These are phyloP conservation scores for Suillus tomentosus DNA, from an alignment of 768 basidiomycete genomes.

Conservation along the genomic window DNA sequence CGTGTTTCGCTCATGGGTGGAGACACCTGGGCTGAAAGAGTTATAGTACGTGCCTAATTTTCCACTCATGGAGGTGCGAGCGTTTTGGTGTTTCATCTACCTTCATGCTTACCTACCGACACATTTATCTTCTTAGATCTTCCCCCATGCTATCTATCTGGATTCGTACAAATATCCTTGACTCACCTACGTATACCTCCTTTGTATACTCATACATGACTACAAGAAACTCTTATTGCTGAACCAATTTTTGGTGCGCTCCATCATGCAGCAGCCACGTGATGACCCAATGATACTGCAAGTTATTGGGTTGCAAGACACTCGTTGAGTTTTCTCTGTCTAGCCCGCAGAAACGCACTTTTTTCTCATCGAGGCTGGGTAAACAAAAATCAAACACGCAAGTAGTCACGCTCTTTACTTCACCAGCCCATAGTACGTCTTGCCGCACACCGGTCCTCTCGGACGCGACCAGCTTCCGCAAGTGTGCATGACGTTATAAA, in stretches of 20 bases:
- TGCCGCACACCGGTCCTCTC: background rate
- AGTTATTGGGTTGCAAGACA: background rate
- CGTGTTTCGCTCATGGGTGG: slow-evolving; percentile 31
- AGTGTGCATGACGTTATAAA: slow-evolving; percentile 52
- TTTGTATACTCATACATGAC: slow-evolving; percentile 20
- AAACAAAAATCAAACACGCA: slow-evolving; percentile 4
- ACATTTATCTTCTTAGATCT: background rate
- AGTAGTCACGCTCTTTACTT: background rate
- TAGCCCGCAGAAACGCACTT: background rate
- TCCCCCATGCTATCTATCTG: background rate
- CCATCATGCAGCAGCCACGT: background rate
- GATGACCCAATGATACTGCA: background rate
- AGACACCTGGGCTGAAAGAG: slow-evolving; percentile 31
- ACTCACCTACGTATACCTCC: slow-evolving; percentile 19
- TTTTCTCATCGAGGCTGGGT: background rate
- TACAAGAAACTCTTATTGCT: background rate
- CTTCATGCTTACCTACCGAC: background rate
- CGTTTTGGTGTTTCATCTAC: background rate
- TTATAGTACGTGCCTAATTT: slow-evolving; percentile 18
- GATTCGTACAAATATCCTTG: slow-evolving; percentile 4
- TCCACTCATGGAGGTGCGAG: slow-evolving; percentile 17
- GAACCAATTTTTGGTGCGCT: background rate
- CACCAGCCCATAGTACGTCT: slow-evolving; percentile 1
- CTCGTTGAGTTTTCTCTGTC: background rate
- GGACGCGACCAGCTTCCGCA: slow-evolving; percentile 21